phyloP scores from a whole-genome alignment of 441 rosid genomes.

The Corymbia calophylla region DNA sequence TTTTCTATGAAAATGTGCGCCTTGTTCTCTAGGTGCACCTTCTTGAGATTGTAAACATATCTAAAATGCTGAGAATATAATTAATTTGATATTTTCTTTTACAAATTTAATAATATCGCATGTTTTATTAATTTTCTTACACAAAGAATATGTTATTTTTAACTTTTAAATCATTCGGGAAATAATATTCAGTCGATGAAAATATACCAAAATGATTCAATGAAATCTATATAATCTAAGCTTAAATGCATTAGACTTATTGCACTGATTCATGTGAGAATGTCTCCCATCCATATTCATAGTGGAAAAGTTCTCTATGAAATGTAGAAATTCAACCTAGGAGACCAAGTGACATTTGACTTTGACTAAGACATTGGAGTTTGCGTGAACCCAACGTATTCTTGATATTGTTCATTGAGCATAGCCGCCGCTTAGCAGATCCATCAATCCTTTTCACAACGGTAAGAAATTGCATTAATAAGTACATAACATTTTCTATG shows the following conservation, averaged over 20 bases:
- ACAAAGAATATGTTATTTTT: neutral
- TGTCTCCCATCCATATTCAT: neutral
- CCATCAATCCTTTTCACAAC: neutral
- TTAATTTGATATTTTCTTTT: neutral
- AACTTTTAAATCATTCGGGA: neutral
- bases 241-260: neutral
- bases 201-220: neutral
- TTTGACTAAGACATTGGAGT: neutral
- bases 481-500: too few relatives aligned
- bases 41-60: neutral
- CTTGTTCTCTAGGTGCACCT: neutral
- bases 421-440: neutral
- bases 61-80: neutral
- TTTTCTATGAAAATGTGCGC: neutral
- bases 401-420: neutral
- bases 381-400: neutral
- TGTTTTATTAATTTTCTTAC: neutral
- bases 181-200: neutral
- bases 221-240: neutral
- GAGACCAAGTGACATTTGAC: neutral
- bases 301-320: neutral
- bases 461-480: neutral
- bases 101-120: neutral
- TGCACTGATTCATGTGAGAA: neutral
- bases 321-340: neutral